Conservation (phyloP, 1,139 yeast species). For the Saccharomyces pastorianus region DNA sequence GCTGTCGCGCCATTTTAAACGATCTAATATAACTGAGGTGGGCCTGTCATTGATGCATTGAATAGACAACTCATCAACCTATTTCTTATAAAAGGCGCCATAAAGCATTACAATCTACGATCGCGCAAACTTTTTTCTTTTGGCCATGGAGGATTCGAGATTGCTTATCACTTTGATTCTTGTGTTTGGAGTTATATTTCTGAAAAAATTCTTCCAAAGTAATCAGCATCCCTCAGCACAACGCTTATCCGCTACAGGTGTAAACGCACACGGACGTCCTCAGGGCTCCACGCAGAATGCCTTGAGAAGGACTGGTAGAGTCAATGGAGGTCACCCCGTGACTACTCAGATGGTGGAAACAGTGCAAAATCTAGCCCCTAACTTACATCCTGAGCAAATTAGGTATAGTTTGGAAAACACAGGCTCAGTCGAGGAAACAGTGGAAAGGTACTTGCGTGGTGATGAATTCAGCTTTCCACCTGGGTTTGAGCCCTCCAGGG, state of each 20-base stretch:
- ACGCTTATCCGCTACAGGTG: not conserved
- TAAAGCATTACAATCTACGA: not conserved
- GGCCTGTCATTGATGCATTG: not conserved
- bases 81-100: not conserved
- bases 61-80: not conserved
- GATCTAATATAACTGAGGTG: not conserved
- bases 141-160: not conserved
- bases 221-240: slow-evolving; percentile 1
- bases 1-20: slow-evolving; percentile 1
- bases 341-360: slow-evolving; percentile 74
- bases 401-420: slow-evolving; percentile 50
- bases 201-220: not conserved
- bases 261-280: slow-evolving; percentile 2
- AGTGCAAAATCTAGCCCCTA: slow-evolving; percentile 73
- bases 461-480: slow-evolving; percentile 65
- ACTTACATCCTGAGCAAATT: slow-evolving; percentile 56
- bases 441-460: slow-evolving; percentile 54
- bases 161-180: not conserved
- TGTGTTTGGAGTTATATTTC: not conserved
- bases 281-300: not conserved
- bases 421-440: slow-evolving; percentile 69
- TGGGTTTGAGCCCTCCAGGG: slow-evolving; percentile 20
- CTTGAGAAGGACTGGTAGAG: slow-evolving; percentile 13
- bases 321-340: slow-evolving; percentile 29
- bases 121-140: not conserved